A percentile compares a stretch with the other conserved stretches of the same genome.
Conservation (phyloP, 495 filamentous ascomycete genomes). For the Diplogelasinospora grovesii region DNA sequence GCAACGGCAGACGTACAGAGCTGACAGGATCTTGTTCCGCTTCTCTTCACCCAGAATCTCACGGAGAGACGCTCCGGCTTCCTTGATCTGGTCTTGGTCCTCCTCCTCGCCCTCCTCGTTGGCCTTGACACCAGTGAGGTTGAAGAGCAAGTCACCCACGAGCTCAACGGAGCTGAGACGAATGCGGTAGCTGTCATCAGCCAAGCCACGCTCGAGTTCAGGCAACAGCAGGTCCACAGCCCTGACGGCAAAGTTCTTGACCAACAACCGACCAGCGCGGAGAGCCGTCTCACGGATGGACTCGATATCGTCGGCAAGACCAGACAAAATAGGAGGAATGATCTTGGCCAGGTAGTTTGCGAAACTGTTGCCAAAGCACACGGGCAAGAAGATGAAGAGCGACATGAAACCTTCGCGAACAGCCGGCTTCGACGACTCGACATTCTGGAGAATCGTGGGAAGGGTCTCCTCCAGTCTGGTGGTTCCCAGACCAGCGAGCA, state of each 20-base stretch:
- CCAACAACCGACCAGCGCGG: constrained; percentile 83
- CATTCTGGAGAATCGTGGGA: constrained; percentile 94
- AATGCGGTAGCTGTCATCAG: constrained; percentile 93
- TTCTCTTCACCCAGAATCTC: constrained; percentile 94
- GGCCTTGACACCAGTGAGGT: constrained; percentile 88
- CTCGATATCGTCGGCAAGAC: constrained; percentile 91
- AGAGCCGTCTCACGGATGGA: constrained; percentile 91
- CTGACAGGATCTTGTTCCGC: constrained; percentile 89
- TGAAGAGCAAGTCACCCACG: constrained; percentile 95
- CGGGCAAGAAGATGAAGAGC: constrained; percentile 96
- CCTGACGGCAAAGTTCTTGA: constrained; percentile 95
- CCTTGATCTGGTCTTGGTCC: constrained; percentile 68
- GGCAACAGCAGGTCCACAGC: constrained; percentile 91
- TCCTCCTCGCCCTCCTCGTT: constrained; percentile 63
- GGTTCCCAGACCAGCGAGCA: constrained; percentile 90
- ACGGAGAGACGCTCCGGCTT: constrained; percentile 83
- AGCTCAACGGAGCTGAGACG: constrained; percentile 95
- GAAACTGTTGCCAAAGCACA: constrained; percentile 98
- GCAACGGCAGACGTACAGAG: constrained; percentile 93
- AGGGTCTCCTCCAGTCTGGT: constrained; percentile 89
- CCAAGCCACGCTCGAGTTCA: constrained; percentile 90
- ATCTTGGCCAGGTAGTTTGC: constrained; percentile 91
- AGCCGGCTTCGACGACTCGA: constrained; percentile 79
- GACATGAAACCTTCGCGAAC: constrained; percentile 99
- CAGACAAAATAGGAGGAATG: constrained; percentile 90